Conservation (phyloP, 202 grass and related monocot genomes). For the Dendrocalamus latiflorus region DNA sequence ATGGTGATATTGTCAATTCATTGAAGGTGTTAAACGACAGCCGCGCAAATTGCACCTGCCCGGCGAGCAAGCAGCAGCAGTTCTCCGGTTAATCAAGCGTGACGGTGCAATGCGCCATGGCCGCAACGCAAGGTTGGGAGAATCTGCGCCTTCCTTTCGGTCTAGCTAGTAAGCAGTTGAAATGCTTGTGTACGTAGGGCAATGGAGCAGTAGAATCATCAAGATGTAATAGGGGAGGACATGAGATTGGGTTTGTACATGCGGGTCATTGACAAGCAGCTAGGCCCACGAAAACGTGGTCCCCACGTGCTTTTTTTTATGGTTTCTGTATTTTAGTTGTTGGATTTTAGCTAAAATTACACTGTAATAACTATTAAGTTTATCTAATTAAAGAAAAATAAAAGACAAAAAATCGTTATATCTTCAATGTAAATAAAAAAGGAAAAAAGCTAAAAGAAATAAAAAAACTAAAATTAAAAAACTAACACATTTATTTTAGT, state of each 20-base stretch:
- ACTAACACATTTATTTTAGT: too few relatives aligned
- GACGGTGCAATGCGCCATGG: not conserved
- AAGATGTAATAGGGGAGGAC: not conserved
- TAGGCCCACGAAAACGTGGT: not conserved
- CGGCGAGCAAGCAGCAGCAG: constrained; percentile 52
- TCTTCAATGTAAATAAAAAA: too few relatives aligned
- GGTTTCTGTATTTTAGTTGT: too few relatives aligned
- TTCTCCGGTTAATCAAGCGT: constrained; percentile 36
- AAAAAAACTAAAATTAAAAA: too few relatives aligned
- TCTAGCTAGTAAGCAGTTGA: not conserved
- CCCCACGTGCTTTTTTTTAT: not conserved
- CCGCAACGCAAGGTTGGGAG: not conserved
- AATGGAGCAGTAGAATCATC: not conserved
- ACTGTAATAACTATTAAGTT: too few relatives aligned
- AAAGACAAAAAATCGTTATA: too few relatives aligned
- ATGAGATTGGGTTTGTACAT: too few relatives aligned
- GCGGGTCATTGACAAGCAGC: not conserved
- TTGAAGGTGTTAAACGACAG: constrained; percentile 57
- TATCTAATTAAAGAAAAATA: too few relatives aligned
- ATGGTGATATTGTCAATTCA: not conserved
- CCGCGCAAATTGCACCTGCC: constrained; percentile 59
- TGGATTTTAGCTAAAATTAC: too few relatives aligned
- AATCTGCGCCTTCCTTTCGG: not conserved
- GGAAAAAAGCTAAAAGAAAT: too few relatives aligned
- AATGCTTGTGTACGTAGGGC: constrained; percentile 15